Base-by-base conservation (phyloP, 192 early-diverging fungal species). In the Thamnidium elegans region DNA sequence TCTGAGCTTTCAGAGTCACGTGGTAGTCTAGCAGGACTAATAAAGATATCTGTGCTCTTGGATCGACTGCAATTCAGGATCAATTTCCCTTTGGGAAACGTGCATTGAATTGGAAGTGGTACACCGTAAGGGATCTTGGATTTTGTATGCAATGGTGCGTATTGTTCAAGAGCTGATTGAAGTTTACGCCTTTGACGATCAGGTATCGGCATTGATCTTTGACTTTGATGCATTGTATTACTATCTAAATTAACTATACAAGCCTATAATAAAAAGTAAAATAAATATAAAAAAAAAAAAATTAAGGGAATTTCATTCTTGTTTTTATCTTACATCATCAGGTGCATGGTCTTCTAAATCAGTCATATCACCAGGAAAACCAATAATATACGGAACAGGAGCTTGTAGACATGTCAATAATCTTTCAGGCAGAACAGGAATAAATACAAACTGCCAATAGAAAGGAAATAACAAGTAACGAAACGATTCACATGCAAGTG, bases 311-410 rank as follows among this genome's bases (percentile, higher is more conserved):
- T 21, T 1, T 3, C n/a, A 19, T 11, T 13, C 39, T 36, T 13
- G 36, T n/a, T 48, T 17, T 45, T 32, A 15, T 54, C 71, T 54
- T 78, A 87, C 91, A 66, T 92, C 91, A 53, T 83, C 77, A 7
- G 87, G 85, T 21, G 58, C 23, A 62, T 80, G 69, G 53, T 79
- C 81, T 43, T 86, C 81, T 1, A 85, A 70, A 36, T 81, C 78
- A 46, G 77, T 66, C 3, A 67, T 78, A 14, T 77, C 50, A 11
- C 84, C 75, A 46, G 87, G 76, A 20, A 90, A 81, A 11, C 91
- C 91, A 46, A 91, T 79, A 14, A 92, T 89, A 48, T 86, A 92
- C 11, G 91, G 91, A 48, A 92, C 87, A 20, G 91, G 89, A 14
- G 88, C 91, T 36, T 79, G 77, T 9, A 79, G 55, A 65, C 73